These are phyloP conservation scores for Amanita thiersii DNA, from an alignment of 768 basidiomycete genomes.

Conservation along the genomic window DNA sequence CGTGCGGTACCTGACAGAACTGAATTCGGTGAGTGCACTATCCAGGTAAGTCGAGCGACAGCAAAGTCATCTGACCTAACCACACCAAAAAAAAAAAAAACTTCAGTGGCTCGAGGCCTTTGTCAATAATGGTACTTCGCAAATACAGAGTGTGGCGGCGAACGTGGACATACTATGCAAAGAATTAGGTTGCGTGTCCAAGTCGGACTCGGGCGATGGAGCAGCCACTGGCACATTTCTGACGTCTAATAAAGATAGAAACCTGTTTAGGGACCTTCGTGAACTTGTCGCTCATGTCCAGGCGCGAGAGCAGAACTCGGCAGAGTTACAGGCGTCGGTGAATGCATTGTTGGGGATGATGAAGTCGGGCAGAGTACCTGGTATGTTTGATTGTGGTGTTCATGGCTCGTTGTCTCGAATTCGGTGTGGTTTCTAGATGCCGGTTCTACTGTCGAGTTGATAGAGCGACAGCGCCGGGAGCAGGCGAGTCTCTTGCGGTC, in stretches of 20 bases:
- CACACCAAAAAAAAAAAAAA: too few relatives aligned
- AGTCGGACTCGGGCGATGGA: background rate
- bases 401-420: too few relatives aligned
- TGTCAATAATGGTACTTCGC: constrained; percentile 67
- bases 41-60: too few relatives aligned
- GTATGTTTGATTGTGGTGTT: constrained; percentile 7
- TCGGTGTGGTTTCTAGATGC: constrained; percentile 28
- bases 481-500: constrained; percentile 64
- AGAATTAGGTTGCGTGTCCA: constrained; percentile 32
- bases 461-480: constrained; percentile 64
- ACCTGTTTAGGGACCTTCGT: constrained; percentile 27
- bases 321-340: constrained; percentile 30
- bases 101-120: constrained; percentile 85
- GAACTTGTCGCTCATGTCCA: constrained; percentile 24
- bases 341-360: constrained; percentile 26
- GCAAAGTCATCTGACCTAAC: too few relatives aligned
- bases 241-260: constrained; percentile 14
- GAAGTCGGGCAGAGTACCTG: constrained; percentile 12
- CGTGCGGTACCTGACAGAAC: constrained; percentile 70
- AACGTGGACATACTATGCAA: constrained; percentile 54
- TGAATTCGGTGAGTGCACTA: constrained; percentile 49
- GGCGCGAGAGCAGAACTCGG: constrained; percentile 26
- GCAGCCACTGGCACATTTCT: constrained; percentile 7
- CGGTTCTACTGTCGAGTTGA: constrained; percentile 48
- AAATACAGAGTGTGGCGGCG: constrained; percentile 54